A percentile compares a stretch with the other conserved stretches of the same genome.
These are phyloP conservation scores for Adansonia rubrostipa DNA, from an alignment of 441 rosid genomes.

Conservation along the genomic window DNA sequence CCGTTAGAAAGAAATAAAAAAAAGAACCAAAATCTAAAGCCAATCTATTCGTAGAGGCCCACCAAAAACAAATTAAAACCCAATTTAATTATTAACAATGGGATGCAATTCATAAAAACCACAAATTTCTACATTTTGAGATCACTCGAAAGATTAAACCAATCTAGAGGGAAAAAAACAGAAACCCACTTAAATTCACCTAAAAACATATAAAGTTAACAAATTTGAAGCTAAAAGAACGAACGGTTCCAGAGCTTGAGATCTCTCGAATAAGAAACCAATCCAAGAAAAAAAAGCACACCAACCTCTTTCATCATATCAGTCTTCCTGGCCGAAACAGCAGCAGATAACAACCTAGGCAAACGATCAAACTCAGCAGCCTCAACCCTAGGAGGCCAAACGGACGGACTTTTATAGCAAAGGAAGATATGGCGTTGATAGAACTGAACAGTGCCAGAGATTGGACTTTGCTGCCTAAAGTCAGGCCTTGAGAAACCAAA, in stretches of 20 bases:
- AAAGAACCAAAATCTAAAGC: neutral
- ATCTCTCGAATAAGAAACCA: neutral
- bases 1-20: neutral
- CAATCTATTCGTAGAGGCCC: neutral
- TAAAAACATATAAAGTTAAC: neutral
- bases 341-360: slow-evolving; percentile 93
- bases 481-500: slow-evolving; percentile 84
- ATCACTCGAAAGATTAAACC: neutral
- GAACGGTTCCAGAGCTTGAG: neutral
- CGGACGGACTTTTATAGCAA: slow-evolving; percentile 93
- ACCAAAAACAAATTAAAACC: neutral
- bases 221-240: slow-evolving; percentile 19
- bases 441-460: slow-evolving; percentile 78
- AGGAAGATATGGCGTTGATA: slow-evolving; percentile 89
- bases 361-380: slow-evolving; percentile 99
- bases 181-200: slow-evolving; percentile 26
- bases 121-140: neutral
- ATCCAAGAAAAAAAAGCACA: neutral
- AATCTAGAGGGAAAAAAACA: neutral
- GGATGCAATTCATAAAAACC: neutral
- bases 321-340: slow-evolving; percentile 68
- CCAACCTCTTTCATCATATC: slow-evolving; percentile 78
- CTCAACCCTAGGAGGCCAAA: slow-evolving; percentile 94
- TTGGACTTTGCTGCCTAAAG: slow-evolving; percentile 60
- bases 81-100: neutral